Conservation (phyloP, 805 yeast species). For the Kodamaea sagamina region DNA sequence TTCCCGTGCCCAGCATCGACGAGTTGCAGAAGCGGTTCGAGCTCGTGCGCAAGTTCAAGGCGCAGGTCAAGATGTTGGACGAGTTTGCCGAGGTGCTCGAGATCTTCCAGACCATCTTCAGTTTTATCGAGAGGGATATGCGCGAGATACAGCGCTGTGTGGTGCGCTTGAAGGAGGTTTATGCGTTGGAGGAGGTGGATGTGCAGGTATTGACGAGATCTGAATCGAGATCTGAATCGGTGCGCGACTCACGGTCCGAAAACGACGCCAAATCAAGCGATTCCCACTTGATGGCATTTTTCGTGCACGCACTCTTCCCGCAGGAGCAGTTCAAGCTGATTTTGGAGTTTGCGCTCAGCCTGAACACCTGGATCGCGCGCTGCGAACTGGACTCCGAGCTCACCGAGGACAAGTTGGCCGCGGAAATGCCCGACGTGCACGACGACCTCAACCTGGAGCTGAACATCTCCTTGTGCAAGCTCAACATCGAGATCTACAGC, state of each 20-base stretch:
- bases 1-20: constrained; percentile 5
- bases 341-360: constrained; percentile 2
- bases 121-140: constrained; percentile 10
- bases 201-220: not conserved
- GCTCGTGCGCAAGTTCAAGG: constrained; percentile 12
- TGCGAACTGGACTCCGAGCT: constrained; percentile 3
- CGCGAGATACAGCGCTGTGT: constrained; percentile 6
- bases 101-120: constrained; percentile 13
- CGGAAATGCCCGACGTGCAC: constrained; percentile 4
- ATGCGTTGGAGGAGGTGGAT: constrained; percentile 3
- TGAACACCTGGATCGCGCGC: not conserved
- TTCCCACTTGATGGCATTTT: constrained; percentile 8
- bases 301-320: constrained; percentile 13
- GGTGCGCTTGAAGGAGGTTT: constrained; percentile 7
- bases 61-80: constrained; percentile 6
- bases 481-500: constrained; percentile 6
- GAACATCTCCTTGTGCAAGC: constrained; percentile 5
- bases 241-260: no score
- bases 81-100: constrained; percentile 9
- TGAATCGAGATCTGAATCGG: no score
- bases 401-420: constrained; percentile 7
- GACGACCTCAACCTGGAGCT: constrained; percentile 11
- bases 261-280: no score
- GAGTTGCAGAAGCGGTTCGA: constrained; percentile 9
- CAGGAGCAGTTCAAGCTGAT: constrained; percentile 7